A percentile compares a stretch with the other conserved stretches of the same genome.
These are phyloP conservation scores for Chrysopogon serrulatus DNA, from an alignment of 176 grass and related monocot species.

Conservation along the genomic window DNA sequence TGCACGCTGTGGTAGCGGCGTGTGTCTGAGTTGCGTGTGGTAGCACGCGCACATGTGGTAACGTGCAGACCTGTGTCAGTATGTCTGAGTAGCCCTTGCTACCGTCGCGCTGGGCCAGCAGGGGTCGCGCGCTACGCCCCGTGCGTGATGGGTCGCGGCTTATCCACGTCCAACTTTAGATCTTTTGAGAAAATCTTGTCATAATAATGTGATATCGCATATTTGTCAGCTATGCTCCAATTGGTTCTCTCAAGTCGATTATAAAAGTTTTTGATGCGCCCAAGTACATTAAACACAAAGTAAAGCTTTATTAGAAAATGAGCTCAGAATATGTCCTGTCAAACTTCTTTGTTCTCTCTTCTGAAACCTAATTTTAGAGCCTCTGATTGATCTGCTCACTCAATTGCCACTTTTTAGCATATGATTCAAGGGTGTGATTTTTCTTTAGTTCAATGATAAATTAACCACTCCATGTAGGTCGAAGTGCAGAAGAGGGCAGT, in stretches of 20 bases:
- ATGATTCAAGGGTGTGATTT: not conserved
- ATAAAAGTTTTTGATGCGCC: not conserved
- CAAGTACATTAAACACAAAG: conserved; percentile 3
- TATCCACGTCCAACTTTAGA: too few relatives aligned
- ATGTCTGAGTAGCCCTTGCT: too few relatives aligned
- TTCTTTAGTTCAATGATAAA: conserved; percentile 3
- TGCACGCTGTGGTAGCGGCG: too few relatives aligned
- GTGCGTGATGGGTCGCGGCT: too few relatives aligned
- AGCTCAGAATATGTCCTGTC: not conserved
- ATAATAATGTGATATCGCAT: not conserved
- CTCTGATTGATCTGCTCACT: not conserved
- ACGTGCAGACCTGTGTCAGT: too few relatives aligned
- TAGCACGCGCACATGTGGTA: too few relatives aligned
- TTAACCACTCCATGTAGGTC: conserved; percentile 28
- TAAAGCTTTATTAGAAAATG: not conserved
- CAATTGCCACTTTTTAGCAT: conserved; percentile 5
- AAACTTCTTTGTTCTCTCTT: not conserved
- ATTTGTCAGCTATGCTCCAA: not conserved
- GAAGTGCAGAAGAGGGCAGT: conserved; percentile 32
- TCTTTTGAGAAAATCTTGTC: conserved; percentile 11
- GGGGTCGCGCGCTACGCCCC: too few relatives aligned
- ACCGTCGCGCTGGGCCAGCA: too few relatives aligned
- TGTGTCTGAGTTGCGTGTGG: too few relatives aligned
- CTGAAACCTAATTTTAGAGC: not conserved
- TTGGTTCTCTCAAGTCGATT: not conserved